These are phyloP conservation scores for Lodderomyces orthopsilosis DNA, from an alignment of 1,139 yeast genomes.

Conservation along the genomic window DNA sequence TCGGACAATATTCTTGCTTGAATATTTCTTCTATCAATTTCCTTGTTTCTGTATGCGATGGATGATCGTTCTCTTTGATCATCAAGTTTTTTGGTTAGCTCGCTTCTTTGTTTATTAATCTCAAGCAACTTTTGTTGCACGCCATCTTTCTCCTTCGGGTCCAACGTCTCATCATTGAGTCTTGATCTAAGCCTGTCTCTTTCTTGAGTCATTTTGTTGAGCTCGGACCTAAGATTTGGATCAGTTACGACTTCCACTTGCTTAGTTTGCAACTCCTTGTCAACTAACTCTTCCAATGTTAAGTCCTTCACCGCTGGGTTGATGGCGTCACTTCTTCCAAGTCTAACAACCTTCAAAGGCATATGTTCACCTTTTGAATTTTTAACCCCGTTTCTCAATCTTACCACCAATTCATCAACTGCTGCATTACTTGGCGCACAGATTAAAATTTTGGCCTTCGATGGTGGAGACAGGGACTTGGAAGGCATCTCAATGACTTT, in stretches of 20 bases:
- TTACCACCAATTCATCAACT: conserved; percentile 90
- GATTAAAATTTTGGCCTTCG: conserved; percentile 53
- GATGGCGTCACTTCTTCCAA: conserved; percentile 89
- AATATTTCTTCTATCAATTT: conserved; percentile 69
- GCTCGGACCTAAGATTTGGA: conserved; percentile 50
- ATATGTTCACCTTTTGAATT: conserved; percentile 56
- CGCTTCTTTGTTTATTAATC: conserved; percentile 59
- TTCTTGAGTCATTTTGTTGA: conserved; percentile 48
- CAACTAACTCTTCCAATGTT: conserved; percentile 86
- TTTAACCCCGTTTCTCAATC: conserved; percentile 72
- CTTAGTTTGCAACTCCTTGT: conserved; percentile 52
- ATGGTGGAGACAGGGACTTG: conserved; percentile 9
- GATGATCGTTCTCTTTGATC: conserved; percentile 72
- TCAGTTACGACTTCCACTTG: conserved; percentile 36
- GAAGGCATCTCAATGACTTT: conserved; percentile 29
- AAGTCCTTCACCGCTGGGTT: conserved; percentile 79
- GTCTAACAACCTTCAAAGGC: conserved; percentile 74
- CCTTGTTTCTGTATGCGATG: conserved; percentile 69
- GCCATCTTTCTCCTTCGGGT: conserved; percentile 39
- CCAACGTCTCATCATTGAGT: conserved; percentile 28
- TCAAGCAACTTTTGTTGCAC: conserved; percentile 50
- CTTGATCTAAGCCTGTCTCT: conserved; percentile 48
- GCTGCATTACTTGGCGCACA: conserved; percentile 99
- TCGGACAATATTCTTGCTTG: conserved; percentile 70
- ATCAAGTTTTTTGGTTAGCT: conserved; percentile 71